Percentiles rank a stretch among this genome's conserved stretches.
Evolutionary conservation across 495 filamentous ascomycete genomes (phyloP).

Genomic region (Penicillium nucicola): DNA sequence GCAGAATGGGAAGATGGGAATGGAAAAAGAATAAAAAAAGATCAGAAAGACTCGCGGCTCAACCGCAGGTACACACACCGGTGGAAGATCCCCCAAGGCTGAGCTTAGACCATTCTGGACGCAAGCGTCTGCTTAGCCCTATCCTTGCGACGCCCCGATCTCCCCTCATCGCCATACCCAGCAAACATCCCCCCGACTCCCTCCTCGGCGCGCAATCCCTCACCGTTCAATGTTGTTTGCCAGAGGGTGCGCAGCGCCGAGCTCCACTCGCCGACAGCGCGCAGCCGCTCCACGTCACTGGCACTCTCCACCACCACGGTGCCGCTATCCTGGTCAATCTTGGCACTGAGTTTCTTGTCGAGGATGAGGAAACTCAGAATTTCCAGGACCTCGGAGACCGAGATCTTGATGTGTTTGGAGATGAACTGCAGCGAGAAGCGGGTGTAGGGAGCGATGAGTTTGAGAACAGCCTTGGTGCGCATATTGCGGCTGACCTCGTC

Average conservation of each 20-base stretch:
- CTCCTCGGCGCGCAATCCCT: constrained; percentile 60
- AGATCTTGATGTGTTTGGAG: constrained; percentile 79
- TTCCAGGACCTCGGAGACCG: constrained; percentile 81
- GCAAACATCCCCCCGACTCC: constrained; percentile 13
- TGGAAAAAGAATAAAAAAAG: too few relatives aligned
- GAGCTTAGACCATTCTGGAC: too few relatives aligned
- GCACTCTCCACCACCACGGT: constrained; percentile 75
- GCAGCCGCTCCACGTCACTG: constrained; percentile 69
- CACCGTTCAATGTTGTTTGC: constrained; percentile 64
- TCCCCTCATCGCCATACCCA: constrained; percentile 32
- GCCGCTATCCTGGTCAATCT: constrained; percentile 84
- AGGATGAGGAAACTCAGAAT: constrained; percentile 92
- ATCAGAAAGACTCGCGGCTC: too few relatives aligned
- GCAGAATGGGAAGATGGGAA: constrained; percentile 13
- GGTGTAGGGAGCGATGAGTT: constrained; percentile 92
- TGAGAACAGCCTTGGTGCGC: constrained; percentile 91
- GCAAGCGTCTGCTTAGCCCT: neutral
- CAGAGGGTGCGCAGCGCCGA: constrained; percentile 64
- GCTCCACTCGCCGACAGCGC: constrained; percentile 71
- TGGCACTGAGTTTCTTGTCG: constrained; percentile 78
- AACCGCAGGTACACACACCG: neutral
- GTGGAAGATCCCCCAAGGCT: constrained; percentile 1
- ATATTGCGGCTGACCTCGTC: constrained; percentile 98
- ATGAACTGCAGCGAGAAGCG: constrained; percentile 86
- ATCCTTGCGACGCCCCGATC: constrained; percentile 16